Base-by-base conservation (phyloP, 495 filamentous ascomycete genomes). In the Trichoderma reesei region DNA sequence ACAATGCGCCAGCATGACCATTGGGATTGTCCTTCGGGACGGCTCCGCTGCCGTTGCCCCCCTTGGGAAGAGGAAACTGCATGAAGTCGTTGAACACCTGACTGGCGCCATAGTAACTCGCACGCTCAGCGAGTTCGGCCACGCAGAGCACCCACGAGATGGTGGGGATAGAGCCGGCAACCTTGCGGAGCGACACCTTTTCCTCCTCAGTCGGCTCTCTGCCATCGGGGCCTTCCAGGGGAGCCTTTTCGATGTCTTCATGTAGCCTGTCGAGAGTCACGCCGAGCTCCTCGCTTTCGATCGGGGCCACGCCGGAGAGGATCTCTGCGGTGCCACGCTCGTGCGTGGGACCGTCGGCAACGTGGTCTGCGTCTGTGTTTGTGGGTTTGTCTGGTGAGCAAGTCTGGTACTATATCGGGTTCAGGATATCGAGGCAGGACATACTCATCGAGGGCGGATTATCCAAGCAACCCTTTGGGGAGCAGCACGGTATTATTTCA, bases 101-200 rank as follows among this genome's bases (percentile, higher is more conserved):
- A 26, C 83, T 88, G 14, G 86, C 88, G 63, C 89, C 89, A 70
- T 90, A 91, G 76, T 89, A 91, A 9, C 86, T 87, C 75, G 90
- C 89, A 41, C 89, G 86, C 76, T 92, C 89, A 75, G 84, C 88
- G 64, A 90, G 71, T 74, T 92, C 89, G 61, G 90, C 83, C 66
- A 90, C 86, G 16, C 85, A 88, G 61, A 92, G 80, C n/a, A 85
- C 87, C 68, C 84, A 92, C 4, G 81, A 80, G 18, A 75, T 81
- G 78, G 78, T 85, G 18, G 86, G 87, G 34, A 92, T 80, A 41
- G 75, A 78, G 42, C 82, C 89, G 13, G 88, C 76, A 1, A 92
- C 80, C 41, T 88, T 83, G 26, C 81, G 84, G 6, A 92, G 79
- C 0, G 81, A 83, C 0, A 70, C 64, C 56, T 88, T 68, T 59